A percentile compares a stretch with the other conserved stretches of the same genome.
These are phyloP conservation scores for Myochromella boudieri DNA, from an alignment of 768 basidiomycete species.

Conservation along the genomic window DNA sequence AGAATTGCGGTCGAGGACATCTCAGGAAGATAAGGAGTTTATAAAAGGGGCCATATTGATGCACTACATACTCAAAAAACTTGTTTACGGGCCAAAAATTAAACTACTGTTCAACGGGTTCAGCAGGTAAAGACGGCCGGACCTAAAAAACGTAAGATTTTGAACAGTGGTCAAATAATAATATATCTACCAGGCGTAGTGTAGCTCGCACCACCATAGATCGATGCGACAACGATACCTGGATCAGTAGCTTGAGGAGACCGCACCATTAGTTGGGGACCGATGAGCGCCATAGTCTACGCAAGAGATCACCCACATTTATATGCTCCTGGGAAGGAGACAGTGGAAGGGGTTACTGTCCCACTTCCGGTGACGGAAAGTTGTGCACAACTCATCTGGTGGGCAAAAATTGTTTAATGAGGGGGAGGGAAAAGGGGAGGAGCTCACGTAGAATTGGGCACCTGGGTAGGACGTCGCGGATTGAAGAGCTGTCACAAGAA, in stretches of 20 bases:
- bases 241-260: conserved; percentile 23
- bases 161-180: background rate
- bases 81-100: background rate
- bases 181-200: conserved; percentile 11
- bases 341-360: conserved; percentile 4
- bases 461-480: conserved; percentile 36
- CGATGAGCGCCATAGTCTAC: background rate
- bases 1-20: conserved; percentile 17
- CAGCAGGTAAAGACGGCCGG: conserved; percentile 31
- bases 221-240: conserved; percentile 29
- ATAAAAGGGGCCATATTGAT: background rate
- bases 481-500: conserved; percentile 22
- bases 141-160: conserved; percentile 17
- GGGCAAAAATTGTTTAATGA: background rate
- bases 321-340: conserved; percentile 6
- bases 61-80: background rate
- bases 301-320: background rate
- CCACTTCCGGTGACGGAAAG: conserved; percentile 6
- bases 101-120: conserved; percentile 1
- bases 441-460: conserved; percentile 41
- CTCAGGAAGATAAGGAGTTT: conserved; percentile 1
- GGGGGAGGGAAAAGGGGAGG: background rate
- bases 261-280: background rate
- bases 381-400: conserved; percentile 27
- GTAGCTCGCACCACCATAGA: conserved; percentile 24